Base-by-base conservation (phyloP, 2,329 filamentous ascomycete species). In the Colletotrichum sp. region DNA sequence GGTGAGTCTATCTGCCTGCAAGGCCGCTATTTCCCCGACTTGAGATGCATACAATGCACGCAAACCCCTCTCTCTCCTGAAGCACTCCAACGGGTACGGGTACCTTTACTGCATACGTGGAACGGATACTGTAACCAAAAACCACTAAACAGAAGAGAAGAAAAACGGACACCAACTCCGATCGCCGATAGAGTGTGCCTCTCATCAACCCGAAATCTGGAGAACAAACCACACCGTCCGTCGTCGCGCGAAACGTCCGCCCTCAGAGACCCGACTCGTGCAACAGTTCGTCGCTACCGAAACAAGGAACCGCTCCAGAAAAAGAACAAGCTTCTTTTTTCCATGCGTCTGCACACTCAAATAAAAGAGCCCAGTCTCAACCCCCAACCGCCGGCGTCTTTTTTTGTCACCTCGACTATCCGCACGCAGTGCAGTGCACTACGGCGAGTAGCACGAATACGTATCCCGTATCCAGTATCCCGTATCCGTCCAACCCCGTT, bases 141-240 rank as follows among this genome's bases (percentile, higher is more conserved):
- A 2, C n/a, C n/a, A 12, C 52, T 15, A 57, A 59, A 49, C 36
- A 32, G 21, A 34, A 60, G 10, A 63, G 28, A 30, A 30, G 15
- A 55, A 49, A 39, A 69, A 21, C 34, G 52, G 64, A 24, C 18
- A 57, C 12, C 28, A 24, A 59, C 44, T 68, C 30, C 71, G 65
- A 73, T 73, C 71, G 65, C 39, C 71, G 65, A 73, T 63, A 73
- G 24, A 63, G 55, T 69, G 57, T n/a, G 26, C 24, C n/a, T 18
- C 57, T 8, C 28, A 62, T 62, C 57, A 66, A 52, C 32, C n/a
- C 63, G 36, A 44, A 66, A 66, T 26, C 36, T 18, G 63, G 32
- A 21, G n/a, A 24, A 64, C 16, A 39, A 39, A 64, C 16, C 28
- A 62, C 26, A 62, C 26, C 30, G 32, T 32, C 28, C 15, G 28